Evolutionary conservation across 2,329 filamentous ascomycete species (phyloP).

Genomic region (Metarhizium humberi): DNA sequence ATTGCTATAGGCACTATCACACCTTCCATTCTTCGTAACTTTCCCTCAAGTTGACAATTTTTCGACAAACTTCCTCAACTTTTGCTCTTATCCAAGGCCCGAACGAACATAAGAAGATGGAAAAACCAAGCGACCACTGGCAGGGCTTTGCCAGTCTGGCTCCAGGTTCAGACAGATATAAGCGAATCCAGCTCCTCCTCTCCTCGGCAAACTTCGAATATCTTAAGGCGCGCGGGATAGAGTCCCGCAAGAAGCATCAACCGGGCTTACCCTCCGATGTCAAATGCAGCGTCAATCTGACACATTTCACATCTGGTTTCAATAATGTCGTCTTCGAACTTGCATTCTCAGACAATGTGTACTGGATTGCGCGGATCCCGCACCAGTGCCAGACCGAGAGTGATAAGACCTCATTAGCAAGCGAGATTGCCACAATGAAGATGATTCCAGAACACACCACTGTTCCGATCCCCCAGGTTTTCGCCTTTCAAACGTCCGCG

Average conservation of each 20-base stretch:
- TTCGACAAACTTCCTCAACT: too few relatives aligned
- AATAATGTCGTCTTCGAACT: conserved; percentile 17
- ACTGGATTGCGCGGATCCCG: conserved; percentile 16
- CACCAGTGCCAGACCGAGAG: conserved; percentile 9
- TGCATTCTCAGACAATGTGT: conserved; percentile 17
- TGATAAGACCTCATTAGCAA: conserved; percentile 14
- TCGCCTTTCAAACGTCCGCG: conserved; percentile 11
- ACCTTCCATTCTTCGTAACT: not conserved
- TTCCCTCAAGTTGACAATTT: not conserved
- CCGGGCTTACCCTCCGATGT: conserved; percentile 5
- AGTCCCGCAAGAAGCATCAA: conserved; percentile 8
- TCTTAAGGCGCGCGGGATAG: conserved; percentile 8
- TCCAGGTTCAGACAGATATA: conserved; percentile 9
- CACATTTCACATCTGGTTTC: conserved; percentile 12
- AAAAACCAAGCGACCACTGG: conserved; percentile 11
- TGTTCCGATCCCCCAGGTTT: conserved; percentile 15
- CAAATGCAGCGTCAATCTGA: conserved; percentile 8
- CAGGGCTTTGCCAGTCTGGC: conserved; percentile 5
- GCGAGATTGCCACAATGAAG: conserved; percentile 20
- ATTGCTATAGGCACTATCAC: too few relatives aligned
- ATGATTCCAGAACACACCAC: conserved; percentile 12
- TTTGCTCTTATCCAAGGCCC: not conserved
- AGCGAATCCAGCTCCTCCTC: conserved; percentile 10
- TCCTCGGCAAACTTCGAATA: conserved; percentile 11
- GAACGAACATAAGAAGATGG: not conserved